Evolutionary conservation across 768 basidiomycete genomes (phyloP), one percentile per base, ranked within the genome.

Genomic region (Suillus discolor): DNA sequence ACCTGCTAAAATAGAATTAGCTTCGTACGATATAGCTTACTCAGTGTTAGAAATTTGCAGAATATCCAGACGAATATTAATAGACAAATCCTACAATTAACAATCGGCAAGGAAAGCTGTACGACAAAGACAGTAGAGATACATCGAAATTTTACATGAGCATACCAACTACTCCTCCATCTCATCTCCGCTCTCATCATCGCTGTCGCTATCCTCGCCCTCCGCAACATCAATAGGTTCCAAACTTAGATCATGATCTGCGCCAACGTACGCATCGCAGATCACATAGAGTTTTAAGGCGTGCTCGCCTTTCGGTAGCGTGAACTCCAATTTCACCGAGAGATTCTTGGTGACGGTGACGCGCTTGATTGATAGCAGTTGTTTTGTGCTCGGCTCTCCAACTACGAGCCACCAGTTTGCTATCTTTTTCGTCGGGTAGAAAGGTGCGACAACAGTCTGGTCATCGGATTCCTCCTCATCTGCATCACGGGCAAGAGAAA

Each of bases 351-450:
- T 82, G 51, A 95, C 87, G 0, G 97, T 97, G 38, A 98, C 93
- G 51, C 90, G 90, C 85, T 96, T 87, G 79, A 89, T 81, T 79
- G 93, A 82, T 6, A 94, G 89, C 15, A 99, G 81, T 70, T 94
- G 91, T 44, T 89, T 87, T n/a, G 87, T 89, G 41, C 81, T 81
- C 6, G 90, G 83, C 62, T 96, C 92, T n/a, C 94, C 95, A 15
- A 98, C 84, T 57, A 99, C 96, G 41, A 98, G 84, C 96, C 96
- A 99, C 97, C 96, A 99, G 72, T 95, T 96, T 64, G 92, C 88
- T 77, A 94, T 86, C 83, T 98, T 98, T 78, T 90, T 91, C 62
- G 79, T 82, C 0, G 97, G 97, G 81, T 92, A 99, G 80, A 89
- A 92, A 0, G 97, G 96, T 0, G 97, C 97, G n/a, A 98, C 85